Base-by-base conservation (phyloP, 2,329 filamentous ascomycete genomes). In the Fusarium buharicum region DNA sequence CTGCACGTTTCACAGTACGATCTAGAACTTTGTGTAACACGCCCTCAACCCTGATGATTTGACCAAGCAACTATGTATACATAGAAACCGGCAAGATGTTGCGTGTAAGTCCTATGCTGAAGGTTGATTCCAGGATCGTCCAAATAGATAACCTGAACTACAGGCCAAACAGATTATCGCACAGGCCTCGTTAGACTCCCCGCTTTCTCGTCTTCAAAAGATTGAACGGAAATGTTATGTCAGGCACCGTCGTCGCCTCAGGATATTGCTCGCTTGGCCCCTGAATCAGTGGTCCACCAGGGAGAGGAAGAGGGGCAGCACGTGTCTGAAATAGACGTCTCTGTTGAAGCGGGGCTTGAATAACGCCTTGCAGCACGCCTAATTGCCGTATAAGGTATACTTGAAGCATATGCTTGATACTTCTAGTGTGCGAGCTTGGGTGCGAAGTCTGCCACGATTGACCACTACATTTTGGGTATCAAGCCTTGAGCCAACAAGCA, bases 271-370 rank as follows among this genome's bases (percentile, higher is more conserved):
- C 46, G 34, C 20, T 17, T 46, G 34, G 39, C 60, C 50, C 55
- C 61, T 61, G 61, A 57, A 50, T 57, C 60, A 40, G 44, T 46
- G 28, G 55, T 62, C 43, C 55, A 50, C 56, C 40, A 50, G 40
- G 46, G 27, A 16, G 3, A 45, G 30, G 51, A 56, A 46, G 62
- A 66, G 62, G 61, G 62, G 57, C 51, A 54, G 56, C 57, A 54
- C 57, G 52, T 59, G 57, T 59, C 34, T 41, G 45, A 20, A 50
- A 52, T 38, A 43, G 24, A 55, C 39, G 44, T 20, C 45, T 62
- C 22, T 50, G 37, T 34, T 44, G 36, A 62, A 59, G 61, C 51
- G 61, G 61, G 61, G 61, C 51, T 47, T 24, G 34, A 53, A 65
- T 38, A 39, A 47, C 39, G 62, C 34, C 34, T 47, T 41, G 44